Percentiles rank a stretch among this genome's conserved stretches.
phyloP scores from a whole-genome alignment of 495 filamentous ascomycete species.

The Articulospora tetracladia region DNA sequence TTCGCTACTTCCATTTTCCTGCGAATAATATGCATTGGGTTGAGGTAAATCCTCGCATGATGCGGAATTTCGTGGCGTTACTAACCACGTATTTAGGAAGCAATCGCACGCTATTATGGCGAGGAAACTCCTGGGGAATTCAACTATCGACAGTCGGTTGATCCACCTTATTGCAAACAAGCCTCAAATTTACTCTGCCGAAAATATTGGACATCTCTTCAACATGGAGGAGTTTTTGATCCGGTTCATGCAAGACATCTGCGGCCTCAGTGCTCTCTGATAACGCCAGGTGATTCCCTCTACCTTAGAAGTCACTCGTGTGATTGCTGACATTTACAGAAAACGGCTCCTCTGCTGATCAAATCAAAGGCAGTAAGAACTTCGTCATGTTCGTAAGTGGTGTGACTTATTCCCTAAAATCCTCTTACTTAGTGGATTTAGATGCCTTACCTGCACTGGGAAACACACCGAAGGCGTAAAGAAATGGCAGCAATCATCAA shows the following conservation, averaged over 20 bases:
- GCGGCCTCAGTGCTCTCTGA: slow-evolving; percentile 21
- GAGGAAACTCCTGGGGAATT: slow-evolving; percentile 8
- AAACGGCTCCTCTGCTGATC: too few species aligned
- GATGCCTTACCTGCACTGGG: slow-evolving; percentile 71
- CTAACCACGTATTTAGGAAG: slow-evolving; percentile 20
- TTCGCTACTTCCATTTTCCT: slow-evolving; percentile 9
- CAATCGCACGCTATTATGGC: slow-evolving; percentile 9
- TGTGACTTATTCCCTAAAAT: slow-evolving; percentile 28
- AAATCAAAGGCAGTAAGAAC: slow-evolving; percentile 25
- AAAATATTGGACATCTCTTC: slow-evolving; percentile 31
- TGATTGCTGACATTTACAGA: too few species aligned
- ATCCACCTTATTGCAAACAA: neutral
- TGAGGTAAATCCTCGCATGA: slow-evolving; percentile 6
- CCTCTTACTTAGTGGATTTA: slow-evolving; percentile 34
- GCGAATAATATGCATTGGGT: slow-evolving; percentile 20
- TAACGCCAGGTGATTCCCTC: neutral
- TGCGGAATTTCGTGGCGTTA: slow-evolving; percentile 17
- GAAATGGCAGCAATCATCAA: neutral
- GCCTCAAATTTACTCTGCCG: slow-evolving; percentile 25
- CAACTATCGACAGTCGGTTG: neutral
- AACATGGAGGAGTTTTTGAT: slow-evolving; percentile 21
- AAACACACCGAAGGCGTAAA: slow-evolving; percentile 37
- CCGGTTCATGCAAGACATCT: slow-evolving; percentile 36
- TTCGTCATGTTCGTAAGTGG: neutral
- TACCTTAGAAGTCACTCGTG: slow-evolving; percentile 7